Conservation (phyloP, 2,329 filamentous ascomycete genomes). For the Botrytis elliptica region DNA sequence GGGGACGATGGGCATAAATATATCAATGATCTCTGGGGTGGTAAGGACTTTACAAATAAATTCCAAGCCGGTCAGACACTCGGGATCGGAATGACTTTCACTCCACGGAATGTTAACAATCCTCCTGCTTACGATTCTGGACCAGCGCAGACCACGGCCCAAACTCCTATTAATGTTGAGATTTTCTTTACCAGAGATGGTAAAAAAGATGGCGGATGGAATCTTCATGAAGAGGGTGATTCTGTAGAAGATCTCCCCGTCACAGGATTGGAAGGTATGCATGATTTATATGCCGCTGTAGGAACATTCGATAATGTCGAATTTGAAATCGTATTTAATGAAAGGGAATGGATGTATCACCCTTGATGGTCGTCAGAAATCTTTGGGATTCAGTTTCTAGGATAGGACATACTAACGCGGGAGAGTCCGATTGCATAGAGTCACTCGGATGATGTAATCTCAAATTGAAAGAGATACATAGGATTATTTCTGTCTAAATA, state of each 20-base stretch:
- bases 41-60: conserved; percentile 62
- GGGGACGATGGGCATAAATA: conserved; percentile 76
- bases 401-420: neutral
- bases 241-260: conserved; percentile 59
- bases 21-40: conserved; percentile 73
- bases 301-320: conserved; percentile 68
- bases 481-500: neutral
- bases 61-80: conserved; percentile 66
- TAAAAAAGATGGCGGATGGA: conserved; percentile 59
- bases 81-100: conserved; percentile 69
- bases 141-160: conserved; percentile 27
- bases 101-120: conserved; percentile 29
- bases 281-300: conserved; percentile 69
- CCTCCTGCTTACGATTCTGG: conserved; percentile 38
- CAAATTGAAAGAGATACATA: neutral
- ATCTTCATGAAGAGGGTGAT: conserved; percentile 74
- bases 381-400: neutral
- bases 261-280: conserved; percentile 65
- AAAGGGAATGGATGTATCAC: conserved; percentile 56
- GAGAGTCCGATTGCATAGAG: neutral
- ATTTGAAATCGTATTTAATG: conserved; percentile 65
- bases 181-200: conserved; percentile 74
- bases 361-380: conserved; percentile 23
- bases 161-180: conserved; percentile 47
- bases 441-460: neutral